Base-by-base conservation (phyloP, 768 basidiomycete genomes). In the Kwoniella sp. region DNA sequence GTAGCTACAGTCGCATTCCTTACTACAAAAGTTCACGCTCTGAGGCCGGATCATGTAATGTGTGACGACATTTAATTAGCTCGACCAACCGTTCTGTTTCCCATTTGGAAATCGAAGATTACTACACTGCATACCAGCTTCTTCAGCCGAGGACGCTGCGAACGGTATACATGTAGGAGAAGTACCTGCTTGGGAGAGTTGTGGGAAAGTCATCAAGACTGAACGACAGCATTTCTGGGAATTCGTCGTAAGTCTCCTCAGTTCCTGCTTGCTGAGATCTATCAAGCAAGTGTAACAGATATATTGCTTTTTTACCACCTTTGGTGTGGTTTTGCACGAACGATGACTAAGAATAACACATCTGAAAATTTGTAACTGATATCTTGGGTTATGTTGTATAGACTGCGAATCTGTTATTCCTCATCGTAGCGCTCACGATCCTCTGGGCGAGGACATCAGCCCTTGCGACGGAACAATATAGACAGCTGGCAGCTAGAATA, bases 31-130 rank as follows among this genome's bases (percentile, higher is more conserved):
- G n/a, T n/a, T n/a, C n/a, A n/a, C n/a, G n/a, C n/a, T n/a, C n/a
- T n/a, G n/a, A n/a, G n/a, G n/a, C n/a, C n/a, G n/a, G n/a, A n/a
- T n/a, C n/a, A n/a, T n/a, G n/a, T n/a, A n/a, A n/a, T n/a, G n/a
- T 44, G 40, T 9, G 7, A 10, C 40, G 26, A 65, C 53, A 40
- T 49, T 27, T 59, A 68, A 56, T 65, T 67, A 94, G 92, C 82
- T 90, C 33, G 82, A 87, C 71, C 86, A 93, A 82, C 92, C 93
- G 1, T 95, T 90, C 80, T 97, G 93, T 81, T 87, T 90, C 74
- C 93, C 94, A n/a, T 95, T 92, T 76, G 94, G 94, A 55, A 94
- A 94, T 80, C 87, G 94, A 24, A 87, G 90, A 21, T 84, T 92
- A 44, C 84, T 94, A 83, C 93, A 93, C 76, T 97, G 93, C 65